These are phyloP conservation scores for Lepidium campestre DNA, from an alignment of 441 rosid species.

Conservation along the genomic window DNA sequence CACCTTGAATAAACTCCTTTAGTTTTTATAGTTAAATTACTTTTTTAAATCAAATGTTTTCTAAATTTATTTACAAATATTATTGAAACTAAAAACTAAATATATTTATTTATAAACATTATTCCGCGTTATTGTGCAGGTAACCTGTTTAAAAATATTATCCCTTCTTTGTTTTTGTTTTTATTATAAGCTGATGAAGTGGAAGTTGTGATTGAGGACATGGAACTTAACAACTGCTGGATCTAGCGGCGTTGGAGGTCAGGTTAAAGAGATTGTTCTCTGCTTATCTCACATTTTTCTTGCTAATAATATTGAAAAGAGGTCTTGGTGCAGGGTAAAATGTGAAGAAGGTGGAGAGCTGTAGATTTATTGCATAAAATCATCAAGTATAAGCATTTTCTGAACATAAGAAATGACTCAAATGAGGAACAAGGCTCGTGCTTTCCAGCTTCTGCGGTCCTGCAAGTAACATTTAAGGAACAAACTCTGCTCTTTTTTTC, in stretches of 20 bases:
- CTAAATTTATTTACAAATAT: too few species aligned
- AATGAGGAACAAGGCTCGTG: constrained; percentile 64
- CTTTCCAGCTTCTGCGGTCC: constrained; percentile 87
- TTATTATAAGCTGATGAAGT: constrained; percentile 84
- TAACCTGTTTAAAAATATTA: not conserved
- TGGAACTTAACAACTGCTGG: constrained; percentile 90
- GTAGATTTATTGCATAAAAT: constrained; percentile 86
- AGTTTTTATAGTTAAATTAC: too few species aligned
- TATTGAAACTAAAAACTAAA: too few species aligned
- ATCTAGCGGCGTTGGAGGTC: constrained; percentile 98
- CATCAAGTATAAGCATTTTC: constrained; percentile 89
- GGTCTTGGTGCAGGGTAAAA: constrained; percentile 67
- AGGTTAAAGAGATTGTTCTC: not conserved
- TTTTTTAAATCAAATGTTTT: too few species aligned
- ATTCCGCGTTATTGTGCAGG: too few species aligned
- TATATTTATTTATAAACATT: too few species aligned
- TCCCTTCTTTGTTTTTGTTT: constrained; percentile 2
- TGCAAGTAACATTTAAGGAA: constrained; percentile 37
- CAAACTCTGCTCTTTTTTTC: not conserved
- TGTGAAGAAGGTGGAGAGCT: constrained; percentile 97
- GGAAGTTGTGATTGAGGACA: constrained; percentile 89
- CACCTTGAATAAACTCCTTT: too few species aligned
- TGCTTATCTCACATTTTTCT: not conserved
- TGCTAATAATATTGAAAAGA: constrained; percentile 1
- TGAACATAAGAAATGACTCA: constrained; percentile 96